Evolutionary conservation across 2,329 filamentous ascomycete species (phyloP), one percentile per base, ranked within the genome.

Genomic region (Colletotrichum musae): DNA sequence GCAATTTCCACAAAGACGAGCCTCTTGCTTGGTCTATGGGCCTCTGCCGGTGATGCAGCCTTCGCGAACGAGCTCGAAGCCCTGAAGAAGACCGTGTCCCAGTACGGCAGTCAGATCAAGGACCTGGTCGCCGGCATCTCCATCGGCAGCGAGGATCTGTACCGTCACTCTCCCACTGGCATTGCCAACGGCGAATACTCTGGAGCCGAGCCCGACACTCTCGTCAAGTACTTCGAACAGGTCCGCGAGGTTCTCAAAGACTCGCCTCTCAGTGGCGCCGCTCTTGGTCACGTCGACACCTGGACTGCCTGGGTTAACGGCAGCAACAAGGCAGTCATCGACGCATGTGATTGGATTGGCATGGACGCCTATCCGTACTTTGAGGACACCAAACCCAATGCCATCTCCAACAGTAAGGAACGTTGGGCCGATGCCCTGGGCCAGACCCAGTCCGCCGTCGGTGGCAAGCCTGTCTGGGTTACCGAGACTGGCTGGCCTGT

Each of bases 401-500:
- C 80, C 74, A 91, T 97, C 75, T 84, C 83, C 1, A 85, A 90
- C 71, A 91, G 86, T 74, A 88, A 89, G 76, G 74, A 79, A 18
- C 88, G 94, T 58, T 96, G 97, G 85, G 84, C 91, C 76, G 85
- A 87, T 15, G 91, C 93, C 16, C 84, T 92, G 47, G 81, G 85
- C 58, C 84, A 86, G 68, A 93, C 92, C 41, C 80, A 87, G 71
- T 80, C 77, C 16, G 90, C 85, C 52, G 86, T 88, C 43, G 83
- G 86, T 43, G 88, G 88, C 77, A 95, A 94, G 86, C 84, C 88
- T 18, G 88, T 97, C 74, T 96, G 93, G 93, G 87, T 97, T 71
- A 96, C 94, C 32, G 94, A 97, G 86, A 96, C 94, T 16, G 94
- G 94, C 72, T 96, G 93, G 89, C 94, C 94, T 57, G 89, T 94